Conservation (phyloP, 192 early-diverging fungal species). For the Gryganskiella cystojenkinii region DNA sequence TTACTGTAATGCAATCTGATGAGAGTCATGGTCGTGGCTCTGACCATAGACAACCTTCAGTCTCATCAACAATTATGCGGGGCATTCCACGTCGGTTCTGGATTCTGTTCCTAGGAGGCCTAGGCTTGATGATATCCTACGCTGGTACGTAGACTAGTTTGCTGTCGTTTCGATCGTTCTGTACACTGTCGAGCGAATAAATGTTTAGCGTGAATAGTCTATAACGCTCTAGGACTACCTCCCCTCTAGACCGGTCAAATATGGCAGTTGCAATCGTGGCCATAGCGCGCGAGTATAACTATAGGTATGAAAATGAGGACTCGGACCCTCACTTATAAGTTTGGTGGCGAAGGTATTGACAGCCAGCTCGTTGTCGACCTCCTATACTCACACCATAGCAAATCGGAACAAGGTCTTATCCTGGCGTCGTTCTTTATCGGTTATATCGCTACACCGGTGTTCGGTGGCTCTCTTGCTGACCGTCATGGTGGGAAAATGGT, state of each 20-base stretch:
- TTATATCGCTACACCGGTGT: constrained; percentile 46
- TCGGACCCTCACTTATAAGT: too few relatives aligned
- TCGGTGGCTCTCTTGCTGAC: constrained; percentile 54
- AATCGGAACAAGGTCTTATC: constrained; percentile 39
- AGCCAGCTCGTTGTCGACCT: too few relatives aligned
- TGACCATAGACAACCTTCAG: too few relatives aligned
- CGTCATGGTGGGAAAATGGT: constrained; percentile 50
- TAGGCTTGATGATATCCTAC: constrained; percentile 44
- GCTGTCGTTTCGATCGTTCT: too few relatives aligned
- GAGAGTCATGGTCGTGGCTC: too few relatives aligned
- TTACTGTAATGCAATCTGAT: too few relatives aligned
- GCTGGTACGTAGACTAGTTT: constrained; percentile 19
- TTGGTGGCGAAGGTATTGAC: too few relatives aligned
- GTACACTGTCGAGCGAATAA: too few relatives aligned
- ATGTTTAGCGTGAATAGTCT: too few relatives aligned
- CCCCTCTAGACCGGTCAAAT: constrained; percentile 47
- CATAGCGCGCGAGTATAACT: constrained; percentile 43
- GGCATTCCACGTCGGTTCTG: constrained; percentile 37
- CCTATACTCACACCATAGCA: too few relatives aligned
- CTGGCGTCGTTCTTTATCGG: constrained; percentile 52
- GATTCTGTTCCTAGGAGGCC: constrained; percentile 23
- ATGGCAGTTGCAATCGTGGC: constrained; percentile 54
- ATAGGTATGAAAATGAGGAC: too few relatives aligned
- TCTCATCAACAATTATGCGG: background rate
- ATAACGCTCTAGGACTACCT: background rate